Conservation (phyloP, 352 stramenopile species). For the Globisporangium middletonii region DNA sequence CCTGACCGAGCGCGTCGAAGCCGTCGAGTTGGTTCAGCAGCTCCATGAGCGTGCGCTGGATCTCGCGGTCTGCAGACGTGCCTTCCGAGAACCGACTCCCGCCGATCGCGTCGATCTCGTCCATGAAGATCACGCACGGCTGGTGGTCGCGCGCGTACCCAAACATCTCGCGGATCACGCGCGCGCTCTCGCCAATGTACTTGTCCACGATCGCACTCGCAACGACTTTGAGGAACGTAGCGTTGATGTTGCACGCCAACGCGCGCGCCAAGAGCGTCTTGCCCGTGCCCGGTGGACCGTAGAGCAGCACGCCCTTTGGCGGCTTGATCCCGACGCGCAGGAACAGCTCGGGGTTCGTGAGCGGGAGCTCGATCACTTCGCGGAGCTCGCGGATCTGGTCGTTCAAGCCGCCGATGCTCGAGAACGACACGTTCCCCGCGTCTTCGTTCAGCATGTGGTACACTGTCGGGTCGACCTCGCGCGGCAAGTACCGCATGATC, state of each 20-base stretch:
- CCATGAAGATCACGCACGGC: constrained; percentile 99
- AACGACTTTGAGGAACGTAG: constrained; percentile 99
- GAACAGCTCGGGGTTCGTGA: constrained; percentile 99
- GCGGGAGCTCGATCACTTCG: constrained; percentile 97
- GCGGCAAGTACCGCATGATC: constrained; percentile 98
- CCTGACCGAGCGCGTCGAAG: constrained; percentile 97
- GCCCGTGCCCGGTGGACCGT: constrained; percentile 97
- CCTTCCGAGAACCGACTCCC: constrained; percentile 97
- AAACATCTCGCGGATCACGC: constrained; percentile 99
- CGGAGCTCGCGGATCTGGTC: constrained; percentile 98
- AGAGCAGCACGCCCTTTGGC: constrained; percentile 96
- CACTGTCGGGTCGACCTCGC: constrained; percentile 98
- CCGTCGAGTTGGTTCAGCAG: constrained; percentile 99
- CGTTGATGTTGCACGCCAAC: constrained; percentile 98
- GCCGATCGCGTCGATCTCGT: constrained; percentile 99
- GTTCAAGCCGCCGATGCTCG: constrained; percentile 97
- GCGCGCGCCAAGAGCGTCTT: constrained; percentile 98
- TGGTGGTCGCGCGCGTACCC: constrained; percentile 95
- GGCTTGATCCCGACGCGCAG: constrained; percentile 97
- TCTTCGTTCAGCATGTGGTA: constrained; percentile 99
- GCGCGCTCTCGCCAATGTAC: constrained; percentile 99
- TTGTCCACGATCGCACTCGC: constrained; percentile 99
- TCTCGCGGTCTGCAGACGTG: constrained; percentile 95
- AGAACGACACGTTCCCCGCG: constrained; percentile 95
- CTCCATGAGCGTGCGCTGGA: constrained; percentile 99